Evolutionary conservation across 352 stramenopile species (phyloP).

Genomic region (Globisporangium camurandrum): DNA sequence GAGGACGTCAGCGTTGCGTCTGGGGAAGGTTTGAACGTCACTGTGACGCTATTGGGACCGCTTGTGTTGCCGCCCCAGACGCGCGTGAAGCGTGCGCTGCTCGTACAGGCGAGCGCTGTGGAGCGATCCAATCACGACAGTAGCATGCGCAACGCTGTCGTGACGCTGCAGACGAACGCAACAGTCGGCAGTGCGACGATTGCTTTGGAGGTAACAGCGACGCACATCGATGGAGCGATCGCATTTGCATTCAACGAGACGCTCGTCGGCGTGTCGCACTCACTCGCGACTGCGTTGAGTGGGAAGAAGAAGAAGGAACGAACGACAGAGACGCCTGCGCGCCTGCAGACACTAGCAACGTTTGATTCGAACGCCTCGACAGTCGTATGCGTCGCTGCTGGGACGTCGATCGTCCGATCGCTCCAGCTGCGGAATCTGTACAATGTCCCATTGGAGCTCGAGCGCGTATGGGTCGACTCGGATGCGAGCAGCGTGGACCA

Average conservation of each 20-base stretch:
- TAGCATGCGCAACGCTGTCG: slow-evolving; percentile 11
- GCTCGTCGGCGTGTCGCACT: slow-evolving; percentile 12
- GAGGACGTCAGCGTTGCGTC: slow-evolving; percentile 19
- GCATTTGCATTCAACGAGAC: slow-evolving; percentile 23
- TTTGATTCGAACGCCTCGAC: neutral
- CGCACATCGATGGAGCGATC: slow-evolving; percentile 19
- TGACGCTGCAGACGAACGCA: slow-evolving; percentile 33
- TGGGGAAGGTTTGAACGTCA: slow-evolving; percentile 18
- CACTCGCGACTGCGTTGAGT: neutral
- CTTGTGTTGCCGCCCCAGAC: slow-evolving; percentile 28
- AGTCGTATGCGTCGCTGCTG: slow-evolving; percentile 9
- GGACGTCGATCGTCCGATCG: neutral
- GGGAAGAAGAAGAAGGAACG: neutral
- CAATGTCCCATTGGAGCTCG: slow-evolving; percentile 29
- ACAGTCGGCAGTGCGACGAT: no score
- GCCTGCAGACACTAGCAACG: slow-evolving; percentile 2
- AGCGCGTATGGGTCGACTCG: slow-evolving; percentile 26
- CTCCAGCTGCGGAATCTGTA: slow-evolving; percentile 25
- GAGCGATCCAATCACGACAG: neutral
- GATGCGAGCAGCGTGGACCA: slow-evolving; percentile 5
- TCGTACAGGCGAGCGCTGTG: slow-evolving; percentile 10
- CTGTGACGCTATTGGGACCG: slow-evolving; percentile 20
- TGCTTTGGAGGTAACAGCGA: slow-evolving; percentile 23
- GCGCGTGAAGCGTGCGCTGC: slow-evolving; percentile 23
- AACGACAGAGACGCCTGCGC: neutral